A percentile compares a stretch with the other conserved stretches of the same genome.
Evolutionary conservation across 176 grass and related monocot species (phyloP).

Genomic region (Aegilops longissima): DNA sequence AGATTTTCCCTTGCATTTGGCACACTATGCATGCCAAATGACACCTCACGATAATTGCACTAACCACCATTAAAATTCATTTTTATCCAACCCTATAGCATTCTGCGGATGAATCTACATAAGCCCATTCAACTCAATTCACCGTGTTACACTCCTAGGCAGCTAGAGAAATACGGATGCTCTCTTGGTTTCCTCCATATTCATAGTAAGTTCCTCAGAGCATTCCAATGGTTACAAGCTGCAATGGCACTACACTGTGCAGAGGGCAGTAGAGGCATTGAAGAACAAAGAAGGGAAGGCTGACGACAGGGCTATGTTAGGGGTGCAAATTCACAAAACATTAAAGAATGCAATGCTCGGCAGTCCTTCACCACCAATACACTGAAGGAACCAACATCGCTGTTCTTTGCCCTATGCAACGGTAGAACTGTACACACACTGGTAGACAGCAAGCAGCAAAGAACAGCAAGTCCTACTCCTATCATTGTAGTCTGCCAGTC

Average conservation of each 20-base stretch:
- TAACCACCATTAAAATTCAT: not conserved
- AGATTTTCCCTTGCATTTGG: not conserved
- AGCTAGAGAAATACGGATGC: constrained; percentile 23
- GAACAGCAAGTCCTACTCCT: not conserved
- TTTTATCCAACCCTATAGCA: not conserved
- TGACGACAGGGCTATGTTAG: not conserved
- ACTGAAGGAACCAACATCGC: constrained; percentile 8
- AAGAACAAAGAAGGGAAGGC: not conserved
- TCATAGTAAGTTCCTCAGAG: not conserved
- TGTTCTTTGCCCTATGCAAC: constrained; percentile 7
- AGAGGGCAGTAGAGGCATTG: not conserved
- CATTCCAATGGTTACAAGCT: constrained; percentile 16
- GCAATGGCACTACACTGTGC: not conserved
- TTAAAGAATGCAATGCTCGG: not conserved
- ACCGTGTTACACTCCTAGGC: not conserved
- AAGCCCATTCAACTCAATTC: not conserved
- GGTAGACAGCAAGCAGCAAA: constrained; percentile 1
- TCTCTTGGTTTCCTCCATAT: not conserved
- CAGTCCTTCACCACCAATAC: not conserved
- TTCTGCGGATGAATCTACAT: not conserved
- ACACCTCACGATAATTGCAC: not conserved
- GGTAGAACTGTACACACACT: not conserved
- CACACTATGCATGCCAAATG: not conserved
- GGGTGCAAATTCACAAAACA: not conserved
- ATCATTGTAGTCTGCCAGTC: constrained; percentile 3